A percentile compares a stretch with the other conserved stretches of the same genome.
Evolutionary conservation across 2,329 filamentous ascomycete species (phyloP).

Genomic region (Colletotrichum liriopes): DNA sequence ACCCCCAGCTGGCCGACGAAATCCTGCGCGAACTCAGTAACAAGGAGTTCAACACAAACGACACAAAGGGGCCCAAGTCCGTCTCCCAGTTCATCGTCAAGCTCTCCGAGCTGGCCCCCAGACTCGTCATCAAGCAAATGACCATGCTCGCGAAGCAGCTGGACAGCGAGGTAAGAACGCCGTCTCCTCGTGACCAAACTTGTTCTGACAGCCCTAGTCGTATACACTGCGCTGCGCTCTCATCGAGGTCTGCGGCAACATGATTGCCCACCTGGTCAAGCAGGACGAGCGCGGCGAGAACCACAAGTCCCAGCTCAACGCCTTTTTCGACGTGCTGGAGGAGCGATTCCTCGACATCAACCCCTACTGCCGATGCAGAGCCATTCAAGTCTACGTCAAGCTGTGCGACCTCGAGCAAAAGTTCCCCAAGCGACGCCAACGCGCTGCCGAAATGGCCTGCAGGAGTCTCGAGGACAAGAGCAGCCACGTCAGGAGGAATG

Average conservation of each 20-base stretch:
- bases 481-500: conserved; percentile 95
- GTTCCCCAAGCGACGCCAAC: conserved; percentile 92
- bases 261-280: conserved; percentile 91
- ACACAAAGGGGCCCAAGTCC: conserved; percentile 95
- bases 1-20: conserved; percentile 94
- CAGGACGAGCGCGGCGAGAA: conserved; percentile 93
- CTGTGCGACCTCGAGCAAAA: conserved; percentile 97
- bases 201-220: conserved; percentile 66
- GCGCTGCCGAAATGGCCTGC: conserved; percentile 87
- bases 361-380: conserved; percentile 92
- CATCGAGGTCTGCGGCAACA: conserved; percentile 97
- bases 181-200: background rate
- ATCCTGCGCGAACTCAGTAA: conserved; percentile 94
- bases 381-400: conserved; percentile 93
- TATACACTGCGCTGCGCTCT: conserved; percentile 94
- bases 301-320: conserved; percentile 94
- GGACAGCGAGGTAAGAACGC: conserved; percentile 82
- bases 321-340: conserved; percentile 96
- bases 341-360: conserved; percentile 97
- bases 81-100: conserved; percentile 95
- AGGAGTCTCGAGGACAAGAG: conserved; percentile 97
- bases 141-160: conserved; percentile 94
- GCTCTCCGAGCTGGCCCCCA: conserved; percentile 91
- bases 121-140: conserved; percentile 97
- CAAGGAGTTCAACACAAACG: conserved; percentile 98